Percentiles rank a stretch among this genome's conserved stretches.
Conservation (phyloP, 2,329 filamentous ascomycete genomes). For the Colletotrichum eremochloae region DNA sequence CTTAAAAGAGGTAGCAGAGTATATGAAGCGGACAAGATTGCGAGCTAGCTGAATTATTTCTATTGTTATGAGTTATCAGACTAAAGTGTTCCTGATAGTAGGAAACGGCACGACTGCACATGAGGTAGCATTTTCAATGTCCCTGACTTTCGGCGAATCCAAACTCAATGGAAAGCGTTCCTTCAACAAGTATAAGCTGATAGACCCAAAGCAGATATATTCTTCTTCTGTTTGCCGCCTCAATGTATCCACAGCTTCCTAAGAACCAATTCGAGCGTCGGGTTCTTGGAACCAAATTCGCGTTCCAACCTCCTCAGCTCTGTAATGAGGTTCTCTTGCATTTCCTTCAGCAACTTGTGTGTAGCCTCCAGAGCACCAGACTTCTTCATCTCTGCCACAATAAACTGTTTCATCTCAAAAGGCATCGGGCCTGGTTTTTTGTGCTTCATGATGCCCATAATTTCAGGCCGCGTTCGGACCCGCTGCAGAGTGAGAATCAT, state of each 20-base stretch:
- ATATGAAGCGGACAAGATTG: too few species aligned
- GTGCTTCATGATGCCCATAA: conserved; percentile 16
- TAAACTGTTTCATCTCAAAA: conserved; percentile 13
- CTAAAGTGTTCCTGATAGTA: too few species aligned
- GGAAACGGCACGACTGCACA: too few species aligned
- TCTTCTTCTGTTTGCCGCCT: too few species aligned
- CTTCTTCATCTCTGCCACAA: conserved; percentile 9
- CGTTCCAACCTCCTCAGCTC: conserved; percentile 8
- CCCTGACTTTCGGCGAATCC: too few species aligned
- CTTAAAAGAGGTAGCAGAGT: too few species aligned
- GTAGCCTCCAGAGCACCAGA: not conserved
- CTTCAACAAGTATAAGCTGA: too few species aligned
- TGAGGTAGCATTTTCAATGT: too few species aligned
- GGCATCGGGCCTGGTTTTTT: conserved; percentile 24
- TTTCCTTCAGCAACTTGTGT: not conserved
- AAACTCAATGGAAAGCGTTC: too few species aligned
- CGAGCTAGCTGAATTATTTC: too few species aligned
- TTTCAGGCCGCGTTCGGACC: conserved; percentile 13
- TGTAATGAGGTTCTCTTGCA: not conserved
- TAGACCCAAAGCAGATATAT: too few species aligned
- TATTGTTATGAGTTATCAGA: too few species aligned
- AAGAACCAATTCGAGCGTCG: not conserved
- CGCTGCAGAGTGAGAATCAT: conserved; percentile 44
- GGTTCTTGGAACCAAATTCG: conserved; percentile 11
- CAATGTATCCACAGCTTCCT: conserved; percentile 3